Base-by-base conservation (phyloP, 805 yeast genomes). In the Yarrowia osloensis region DNA sequence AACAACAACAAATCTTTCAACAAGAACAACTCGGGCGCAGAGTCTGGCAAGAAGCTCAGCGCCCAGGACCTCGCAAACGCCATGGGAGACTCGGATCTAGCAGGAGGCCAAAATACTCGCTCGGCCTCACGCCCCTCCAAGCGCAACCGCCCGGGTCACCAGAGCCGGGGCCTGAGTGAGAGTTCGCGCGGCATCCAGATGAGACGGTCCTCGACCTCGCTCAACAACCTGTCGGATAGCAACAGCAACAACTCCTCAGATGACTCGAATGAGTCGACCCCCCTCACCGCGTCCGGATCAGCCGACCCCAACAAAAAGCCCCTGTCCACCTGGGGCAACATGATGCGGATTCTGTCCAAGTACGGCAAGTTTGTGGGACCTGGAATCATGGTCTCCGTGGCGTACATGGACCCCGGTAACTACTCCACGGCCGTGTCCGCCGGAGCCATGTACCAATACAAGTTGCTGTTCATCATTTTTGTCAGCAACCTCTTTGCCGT, bases 361-460 rank as follows among this genome's bases (percentile, higher is more conserved):
- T 86, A 89, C 71, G 74, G 84, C 63, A 81, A 82, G 61, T 92
- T 92, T 75, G 80, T 91, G 21, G 97, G 97, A 0, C 97, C 97
- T 0, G 97, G 97, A 0, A 81, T 92, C 46, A 83, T 91, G 85
- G 91, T 92, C 26, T 84, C 92, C 33, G 97, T 93, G 66, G 95
- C 97, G 1, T 93, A 92, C 74, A 89, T 92, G 82, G 98, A 92
- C 75, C 97, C 97, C 1, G 98, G 98, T 49, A 92, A 92, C 77
- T 92, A 91, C 77, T 86, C 96, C 50, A 90, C 97, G 0, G 91
- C 95, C 17, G 96, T 92, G 1, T 84, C 90, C 17, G 91, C 96
- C 0, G 98, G 97, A 63, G 93, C 97, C 2, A 82, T 86, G 67
- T 89, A 87, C 73, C 84, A 86, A 74, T 92, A 87, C 76, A 84